These are phyloP conservation scores for Citeromyces matritensis DNA, from an alignment of 805 yeast genomes.

Conservation along the genomic window DNA sequence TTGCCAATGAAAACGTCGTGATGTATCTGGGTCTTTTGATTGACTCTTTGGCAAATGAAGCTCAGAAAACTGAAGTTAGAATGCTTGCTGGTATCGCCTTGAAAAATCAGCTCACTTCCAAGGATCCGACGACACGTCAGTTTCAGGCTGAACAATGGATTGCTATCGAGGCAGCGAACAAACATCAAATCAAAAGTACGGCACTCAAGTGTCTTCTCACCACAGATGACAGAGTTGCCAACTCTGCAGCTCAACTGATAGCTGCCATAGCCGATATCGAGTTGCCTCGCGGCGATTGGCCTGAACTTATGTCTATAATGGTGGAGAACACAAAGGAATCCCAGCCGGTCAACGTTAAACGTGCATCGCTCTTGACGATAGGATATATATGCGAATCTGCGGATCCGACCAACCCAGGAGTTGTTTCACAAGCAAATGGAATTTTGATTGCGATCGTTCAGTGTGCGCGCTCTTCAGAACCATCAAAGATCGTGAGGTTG, in stretches of 20 bases:
- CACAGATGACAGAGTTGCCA: conserved; percentile 64
- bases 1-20: conserved; percentile 64
- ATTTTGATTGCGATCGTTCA: conserved; percentile 91
- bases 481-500: conserved; percentile 58
- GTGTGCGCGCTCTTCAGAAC: conserved; percentile 82
- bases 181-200: conserved; percentile 48
- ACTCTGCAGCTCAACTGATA: conserved; percentile 82
- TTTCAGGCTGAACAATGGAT: conserved; percentile 68
- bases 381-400: conserved; percentile 95
- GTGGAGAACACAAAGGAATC: conserved; percentile 77
- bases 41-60: conserved; percentile 52
- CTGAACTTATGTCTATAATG: conserved; percentile 66
- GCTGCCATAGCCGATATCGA: conserved; percentile 97
- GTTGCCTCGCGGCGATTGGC: conserved; percentile 80
- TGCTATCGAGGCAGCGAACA: conserved; percentile 34
- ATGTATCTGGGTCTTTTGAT: conserved; percentile 59
- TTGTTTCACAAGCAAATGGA: conserved; percentile 78
- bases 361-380: conserved; percentile 76
- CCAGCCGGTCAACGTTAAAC: conserved; percentile 65
- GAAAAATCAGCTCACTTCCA: conserved; percentile 80
- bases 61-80: conserved; percentile 63
- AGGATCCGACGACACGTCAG: conserved; percentile 44
- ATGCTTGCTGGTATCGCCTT: conserved; percentile 81
- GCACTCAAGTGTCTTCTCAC: conserved; percentile 52
- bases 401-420: conserved; percentile 66